phyloP scores from a whole-genome alignment of 176 grass and related monocot species.

The Miscanthus lutarioriparius region DNA sequence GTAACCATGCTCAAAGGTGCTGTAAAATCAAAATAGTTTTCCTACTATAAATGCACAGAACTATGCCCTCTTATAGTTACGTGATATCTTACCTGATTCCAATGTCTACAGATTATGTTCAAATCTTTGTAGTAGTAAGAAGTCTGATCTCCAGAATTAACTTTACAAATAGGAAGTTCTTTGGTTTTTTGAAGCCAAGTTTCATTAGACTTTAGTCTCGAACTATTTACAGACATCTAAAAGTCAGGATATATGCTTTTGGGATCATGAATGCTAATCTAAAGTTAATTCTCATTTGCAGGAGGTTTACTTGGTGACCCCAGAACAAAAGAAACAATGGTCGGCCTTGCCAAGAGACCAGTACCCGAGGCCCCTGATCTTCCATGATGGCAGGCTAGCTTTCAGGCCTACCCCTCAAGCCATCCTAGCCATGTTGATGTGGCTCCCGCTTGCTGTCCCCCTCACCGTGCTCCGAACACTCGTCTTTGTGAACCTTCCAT shows the following conservation, averaged over 20 bases:
- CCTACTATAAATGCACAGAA: background rate
- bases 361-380: constrained; percentile 67
- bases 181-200: background rate
- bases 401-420: constrained; percentile 65
- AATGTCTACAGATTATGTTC: background rate
- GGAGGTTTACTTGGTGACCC: constrained; percentile 58
- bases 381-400: constrained; percentile 88
- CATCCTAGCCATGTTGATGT: constrained; percentile 70
- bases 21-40: background rate
- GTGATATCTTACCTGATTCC: background rate
- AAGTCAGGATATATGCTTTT: background rate
- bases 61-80: background rate
- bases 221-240: background rate
- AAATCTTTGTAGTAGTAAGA: background rate
- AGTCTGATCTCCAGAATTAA: background rate
- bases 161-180: background rate
- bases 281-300: constrained; percentile 31
- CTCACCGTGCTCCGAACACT: constrained; percentile 58
- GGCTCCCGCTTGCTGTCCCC: constrained; percentile 58
- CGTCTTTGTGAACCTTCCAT: constrained; percentile 54
- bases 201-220: too few species aligned
- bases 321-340: constrained; percentile 65
- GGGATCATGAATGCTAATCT: background rate
- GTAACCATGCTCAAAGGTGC: background rate
- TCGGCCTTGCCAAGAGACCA: constrained; percentile 49